Base-by-base conservation (phyloP, 345 rosid genomes). In the Brassica nigra region DNA sequence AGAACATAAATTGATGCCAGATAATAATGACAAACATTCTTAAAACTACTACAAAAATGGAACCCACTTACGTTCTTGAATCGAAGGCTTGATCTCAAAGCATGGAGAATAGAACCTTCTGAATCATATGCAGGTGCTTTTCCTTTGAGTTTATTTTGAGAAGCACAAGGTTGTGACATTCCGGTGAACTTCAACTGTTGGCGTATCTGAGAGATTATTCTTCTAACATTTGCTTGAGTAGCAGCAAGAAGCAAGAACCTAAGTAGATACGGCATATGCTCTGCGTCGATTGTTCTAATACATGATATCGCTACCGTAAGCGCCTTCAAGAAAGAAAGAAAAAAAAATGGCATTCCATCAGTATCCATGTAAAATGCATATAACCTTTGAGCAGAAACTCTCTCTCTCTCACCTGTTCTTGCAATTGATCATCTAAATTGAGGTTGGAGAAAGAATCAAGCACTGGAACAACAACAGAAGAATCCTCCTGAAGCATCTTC, bases 201-300 rank as follows among this genome's bases (percentile, higher is more conserved):
- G 0, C 94, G 90, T 58, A 93, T 88, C 76, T 87, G 88, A 8
- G 88, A 84, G 74, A 93, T 86, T 82, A 93, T 89, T 79, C 91
- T 89, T 71, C 91, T 86, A 78, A 80, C 90, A 76, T 90, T 93
- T 66, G 72, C 77, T 36, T 87, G 86, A 44, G 91, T 87, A 54
- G 97, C 97, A 8, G 93, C 92, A 78, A 93, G 97, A 73, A 93
- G 81, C 73, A 93, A 84, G 83, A 89, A 89, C 75, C 93, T 85
- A 71, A 91, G 90, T 66, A 93, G 81, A 82, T 87, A 87, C 3
- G 96, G 91, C 88, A 93, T 85, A 62, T 89, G 88, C 84, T 90
- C 92, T 23, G 85, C 88, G 2, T 93, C 94, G 14, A 86, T 84
- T 55, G 97, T 86, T 84, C 92, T 84, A 61, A 93, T 88, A 81